Percentiles rank a stretch among this genome's conserved stretches.
phyloP scores from a whole-genome alignment of 139 green algal species.

The Coelastrella sp. region DNA sequence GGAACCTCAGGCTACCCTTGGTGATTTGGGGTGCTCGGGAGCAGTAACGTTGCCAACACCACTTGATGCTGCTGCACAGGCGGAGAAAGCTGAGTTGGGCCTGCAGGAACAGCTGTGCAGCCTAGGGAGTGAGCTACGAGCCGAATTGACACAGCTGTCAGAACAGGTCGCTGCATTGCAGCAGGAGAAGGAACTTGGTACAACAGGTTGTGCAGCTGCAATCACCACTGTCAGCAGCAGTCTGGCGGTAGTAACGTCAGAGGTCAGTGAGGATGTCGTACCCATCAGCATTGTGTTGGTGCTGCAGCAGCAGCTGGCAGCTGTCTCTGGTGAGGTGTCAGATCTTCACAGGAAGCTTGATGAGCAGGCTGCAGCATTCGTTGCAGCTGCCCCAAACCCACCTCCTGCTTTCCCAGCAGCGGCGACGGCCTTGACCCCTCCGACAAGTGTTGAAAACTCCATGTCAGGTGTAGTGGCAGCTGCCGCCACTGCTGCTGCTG shows the following conservation, averaged over 20 bases:
- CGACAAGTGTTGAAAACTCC: neutral
- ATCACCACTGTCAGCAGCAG: neutral
- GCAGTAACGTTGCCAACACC: no score
- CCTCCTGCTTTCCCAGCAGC: neutral
- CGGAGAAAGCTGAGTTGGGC: no score
- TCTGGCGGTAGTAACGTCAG: neutral
- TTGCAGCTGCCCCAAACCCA: neutral
- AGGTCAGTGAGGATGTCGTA: neutral
- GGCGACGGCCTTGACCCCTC: neutral
- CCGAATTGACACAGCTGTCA: neutral
- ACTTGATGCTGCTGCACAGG: no score
- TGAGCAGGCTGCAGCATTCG: neutral
- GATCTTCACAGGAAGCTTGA: neutral
- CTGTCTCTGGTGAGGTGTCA: neutral
- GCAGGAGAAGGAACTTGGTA: neutral
- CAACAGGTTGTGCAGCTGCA: neutral
- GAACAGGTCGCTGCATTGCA: constrained; percentile 20
- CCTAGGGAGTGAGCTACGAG: neutral
- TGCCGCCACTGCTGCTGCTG: no score
- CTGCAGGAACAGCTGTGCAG: neutral
- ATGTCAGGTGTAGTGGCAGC: neutral
- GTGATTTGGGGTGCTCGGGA: no score
- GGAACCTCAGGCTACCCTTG: no score
- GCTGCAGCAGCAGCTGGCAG: constrained; percentile 18
- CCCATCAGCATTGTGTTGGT: neutral